These are phyloP conservation scores for Euptelea pleiosperma DNA, from an alignment of 164 flowering plant species.

Conservation along the genomic window DNA sequence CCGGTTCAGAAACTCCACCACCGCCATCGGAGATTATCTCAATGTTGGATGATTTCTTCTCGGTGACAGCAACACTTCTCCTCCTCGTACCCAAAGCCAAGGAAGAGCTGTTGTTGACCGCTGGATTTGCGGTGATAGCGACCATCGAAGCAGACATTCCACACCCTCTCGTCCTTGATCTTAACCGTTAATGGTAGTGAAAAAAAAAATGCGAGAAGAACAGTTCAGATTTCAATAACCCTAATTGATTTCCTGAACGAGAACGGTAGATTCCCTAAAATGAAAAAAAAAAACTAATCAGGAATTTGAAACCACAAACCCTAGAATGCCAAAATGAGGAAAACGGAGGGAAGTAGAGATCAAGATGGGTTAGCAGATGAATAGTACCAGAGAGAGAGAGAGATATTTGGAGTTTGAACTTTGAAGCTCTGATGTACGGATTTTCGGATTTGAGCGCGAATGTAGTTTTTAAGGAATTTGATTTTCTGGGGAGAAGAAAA, in stretches of 20 bases:
- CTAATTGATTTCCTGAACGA: too few species aligned
- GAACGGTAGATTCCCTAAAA: too few species aligned
- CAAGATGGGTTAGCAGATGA: too few species aligned
- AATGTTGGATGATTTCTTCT: conserved; percentile 23
- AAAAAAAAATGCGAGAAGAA: not conserved
- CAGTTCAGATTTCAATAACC: too few species aligned
- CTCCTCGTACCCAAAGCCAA: conserved; percentile 25
- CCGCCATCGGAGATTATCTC: conserved; percentile 21
- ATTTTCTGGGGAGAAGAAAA: not conserved
- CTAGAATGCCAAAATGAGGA: not conserved
- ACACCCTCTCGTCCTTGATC: not conserved
- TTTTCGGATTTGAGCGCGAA: conserved; percentile 6
- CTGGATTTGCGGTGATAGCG: conserved; percentile 60
- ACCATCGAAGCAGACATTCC: conserved; percentile 51
- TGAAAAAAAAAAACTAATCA: too few species aligned
- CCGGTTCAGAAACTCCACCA: conserved; percentile 5
- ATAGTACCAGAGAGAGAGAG: too few species aligned
- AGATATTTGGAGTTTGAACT: too few species aligned
- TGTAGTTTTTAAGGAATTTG: not conserved
- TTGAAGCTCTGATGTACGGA: too few species aligned
- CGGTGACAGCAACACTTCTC: conserved; percentile 16
- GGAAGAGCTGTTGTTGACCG: conserved; percentile 16
- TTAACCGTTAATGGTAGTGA: not conserved
- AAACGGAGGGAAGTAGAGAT: too few species aligned
- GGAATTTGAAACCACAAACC: too few species aligned